Evolutionary conservation across 768 basidiomycete genomes (phyloP).

Genomic region (Pulveroboletus sp.): DNA sequence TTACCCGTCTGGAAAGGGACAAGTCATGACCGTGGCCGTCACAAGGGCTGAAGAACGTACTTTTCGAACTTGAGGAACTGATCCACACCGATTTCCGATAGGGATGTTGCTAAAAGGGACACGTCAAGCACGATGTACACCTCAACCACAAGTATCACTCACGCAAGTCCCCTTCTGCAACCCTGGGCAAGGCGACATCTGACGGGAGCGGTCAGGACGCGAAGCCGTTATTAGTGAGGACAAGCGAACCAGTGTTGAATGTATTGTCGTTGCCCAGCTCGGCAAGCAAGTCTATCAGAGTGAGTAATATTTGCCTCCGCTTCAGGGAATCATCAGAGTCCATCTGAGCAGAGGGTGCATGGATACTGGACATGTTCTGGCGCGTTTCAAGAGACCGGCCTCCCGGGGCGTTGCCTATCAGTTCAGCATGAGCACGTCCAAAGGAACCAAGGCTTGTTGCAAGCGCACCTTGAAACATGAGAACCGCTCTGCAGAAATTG

Average conservation of each 20-base stretch:
- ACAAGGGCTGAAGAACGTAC: slow-evolving; percentile 19
- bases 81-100: slow-evolving; percentile 46
- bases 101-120: slow-evolving; percentile 33
- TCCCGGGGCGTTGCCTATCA: too few species aligned
- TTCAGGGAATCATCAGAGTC: slow-evolving; percentile 27
- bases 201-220: background rate
- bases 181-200: slow-evolving; percentile 32
- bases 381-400: too few species aligned
- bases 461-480: too few species aligned
- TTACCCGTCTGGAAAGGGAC: slow-evolving; percentile 35
- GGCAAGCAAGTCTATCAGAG: slow-evolving; percentile 41
- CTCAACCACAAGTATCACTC: background rate
- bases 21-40: slow-evolving; percentile 1
- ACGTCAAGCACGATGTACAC: slow-evolving; percentile 2
- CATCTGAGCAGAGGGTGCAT: slow-evolving; percentile 15
- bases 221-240: background rate
- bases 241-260: slow-evolving; percentile 30
- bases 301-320: slow-evolving; percentile 45
- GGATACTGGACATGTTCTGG: slow-evolving; percentile 10
- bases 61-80: slow-evolving; percentile 36
- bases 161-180: slow-evolving; percentile 44
- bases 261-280: slow-evolving; percentile 40
- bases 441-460: too few species aligned
- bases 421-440: too few species aligned
- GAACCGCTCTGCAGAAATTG: too few species aligned